Evolutionary conservation across 805 yeast genomes (phyloP).

Genomic region (Zygoascus ofunaensis): DNA sequence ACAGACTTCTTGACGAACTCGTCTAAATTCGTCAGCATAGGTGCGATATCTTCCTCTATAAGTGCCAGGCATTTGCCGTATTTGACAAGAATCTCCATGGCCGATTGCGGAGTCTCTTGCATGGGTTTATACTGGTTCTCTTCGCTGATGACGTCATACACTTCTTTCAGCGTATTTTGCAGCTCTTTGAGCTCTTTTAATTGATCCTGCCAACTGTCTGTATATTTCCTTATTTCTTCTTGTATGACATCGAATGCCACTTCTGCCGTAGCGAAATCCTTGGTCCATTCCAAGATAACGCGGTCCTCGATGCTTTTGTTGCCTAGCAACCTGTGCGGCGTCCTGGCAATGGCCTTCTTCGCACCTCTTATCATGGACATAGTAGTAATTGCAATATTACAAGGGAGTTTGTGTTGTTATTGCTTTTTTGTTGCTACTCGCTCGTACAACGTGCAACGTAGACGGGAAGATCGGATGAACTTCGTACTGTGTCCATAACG

Average conservation of each 20-base stretch:
- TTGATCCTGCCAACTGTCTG: slow-evolving; percentile 20
- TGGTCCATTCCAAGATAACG: slow-evolving; percentile 27
- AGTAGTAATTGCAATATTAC: too few relatives aligned
- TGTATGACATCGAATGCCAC: slow-evolving; percentile 22
- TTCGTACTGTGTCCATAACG: too few relatives aligned
- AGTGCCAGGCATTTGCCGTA: slow-evolving; percentile 9
- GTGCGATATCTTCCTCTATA: slow-evolving; percentile 18
- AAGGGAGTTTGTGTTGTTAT: too few relatives aligned
- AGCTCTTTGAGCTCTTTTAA: slow-evolving; percentile 16
- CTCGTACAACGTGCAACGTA: too few relatives aligned
- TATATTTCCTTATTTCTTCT: slow-evolving; percentile 19
- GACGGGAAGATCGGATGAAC: too few relatives aligned
- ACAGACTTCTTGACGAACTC: slow-evolving; percentile 16
- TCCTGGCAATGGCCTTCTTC: slow-evolving; percentile 29
- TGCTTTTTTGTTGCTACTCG: too few relatives aligned
- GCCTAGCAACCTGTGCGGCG: slow-evolving; percentile 31
- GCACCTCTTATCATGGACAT: slow-evolving; percentile 28
- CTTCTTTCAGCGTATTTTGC: slow-evolving; percentile 13
- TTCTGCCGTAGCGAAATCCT: slow-evolving; percentile 27
- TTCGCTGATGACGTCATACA: slow-evolving; percentile 24
- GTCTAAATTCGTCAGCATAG: slow-evolving; percentile 20
- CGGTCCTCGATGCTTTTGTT: slow-evolving; percentile 28
- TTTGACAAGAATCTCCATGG: slow-evolving; percentile 6
- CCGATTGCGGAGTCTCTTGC: slow-evolving; percentile 25
- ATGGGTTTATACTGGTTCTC: slow-evolving; percentile 19